These are phyloP conservation scores for Tetragonia tetragonoides DNA, from an alignment of 148 eudicot species.

Conservation along the genomic window DNA sequence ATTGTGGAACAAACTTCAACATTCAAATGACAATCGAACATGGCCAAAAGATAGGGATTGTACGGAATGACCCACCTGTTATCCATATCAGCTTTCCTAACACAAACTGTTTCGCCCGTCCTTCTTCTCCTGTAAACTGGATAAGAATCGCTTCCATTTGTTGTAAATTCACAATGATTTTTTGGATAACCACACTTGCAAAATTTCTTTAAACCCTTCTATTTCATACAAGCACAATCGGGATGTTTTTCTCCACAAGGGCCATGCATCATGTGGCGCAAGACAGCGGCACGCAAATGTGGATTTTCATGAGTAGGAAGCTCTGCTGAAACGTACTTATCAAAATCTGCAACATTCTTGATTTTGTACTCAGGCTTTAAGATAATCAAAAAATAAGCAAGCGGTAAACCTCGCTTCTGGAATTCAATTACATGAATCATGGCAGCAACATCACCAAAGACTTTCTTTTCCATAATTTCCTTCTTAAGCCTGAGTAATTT, in stretches of 20 bases:
- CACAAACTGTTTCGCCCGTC: neutral
- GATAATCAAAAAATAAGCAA: neutral
- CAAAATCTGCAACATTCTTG: neutral
- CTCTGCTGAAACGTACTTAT: neutral
- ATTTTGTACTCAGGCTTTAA: neutral
- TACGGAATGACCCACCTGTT: constrained; percentile 36
- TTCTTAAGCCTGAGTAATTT: neutral
- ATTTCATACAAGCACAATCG: neutral
- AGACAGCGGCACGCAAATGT: neutral
- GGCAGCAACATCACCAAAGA: constrained; percentile 4
- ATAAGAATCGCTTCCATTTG: constrained; percentile 8
- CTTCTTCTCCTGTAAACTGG: constrained; percentile 29
- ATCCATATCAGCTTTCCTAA: neutral
- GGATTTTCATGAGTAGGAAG: neutral
- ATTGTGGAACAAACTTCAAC: constrained; percentile 27
- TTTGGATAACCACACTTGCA: neutral
- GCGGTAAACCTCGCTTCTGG: constrained; percentile 8
- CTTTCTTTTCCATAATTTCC: neutral
- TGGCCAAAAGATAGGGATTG: constrained; percentile 19
- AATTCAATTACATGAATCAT: constrained; percentile 5
- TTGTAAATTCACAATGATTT: neutral
- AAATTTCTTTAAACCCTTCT: neutral
- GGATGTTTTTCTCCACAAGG: neutral
- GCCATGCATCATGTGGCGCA: neutral
- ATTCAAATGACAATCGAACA: constrained; percentile 27